Base-by-base conservation (phyloP, 176 grass and related monocot genomes). In the Urochloa ruziziensis region DNA sequence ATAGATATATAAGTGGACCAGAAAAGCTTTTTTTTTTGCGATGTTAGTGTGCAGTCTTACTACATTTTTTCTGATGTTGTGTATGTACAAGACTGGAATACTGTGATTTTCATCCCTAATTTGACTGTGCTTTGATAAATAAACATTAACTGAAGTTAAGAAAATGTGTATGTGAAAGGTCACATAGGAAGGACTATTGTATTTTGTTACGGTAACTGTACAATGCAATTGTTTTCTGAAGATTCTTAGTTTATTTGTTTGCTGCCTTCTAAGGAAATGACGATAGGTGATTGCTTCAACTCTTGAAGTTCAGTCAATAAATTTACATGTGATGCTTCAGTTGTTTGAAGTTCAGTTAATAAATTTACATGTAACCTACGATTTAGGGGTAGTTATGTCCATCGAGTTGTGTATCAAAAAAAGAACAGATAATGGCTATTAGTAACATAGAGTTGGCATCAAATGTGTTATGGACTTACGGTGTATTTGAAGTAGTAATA, bases 1-100 rank as follows among this genome's bases (percentile, higher is more conserved):
- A 80, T 62, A 80, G 78, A 54, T 77, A 80, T n/a, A n/a, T n/a
- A 21, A 33, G 34, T 73, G 28, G 16, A 51, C 42, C 69, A 72
- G 7, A n/a, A 47, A 49, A 32, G 25, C 69, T n/a, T n/a, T n/a
- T n/a, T 72, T 49, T 29, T 71, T 47, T 48, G 68, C 15, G 15
- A 48, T 30, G 24, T 29, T 34, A 16, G 18, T 29, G 13, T 48
- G 42, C n/a, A 28, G 43, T 5, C 27, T 5, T 8, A 27, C 42
- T 12, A 10, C 8, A 44, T 44, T 40, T 44, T 73, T 15, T 23
- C 33, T 57, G 29, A 52, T 15, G 34, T 12, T 32, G 48, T 56
- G 19, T 52, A 34, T 34, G 23, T 23, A n/a, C 18, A 15, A 65
- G 13, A 4, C 3, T 51, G 7, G 11, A 56, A 44, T 19, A 6